Evolutionary conservation across 2,329 filamentous ascomycete genomes (phyloP), one percentile per base, ranked within the genome.

Genomic region (Curvularia verruculosa): DNA sequence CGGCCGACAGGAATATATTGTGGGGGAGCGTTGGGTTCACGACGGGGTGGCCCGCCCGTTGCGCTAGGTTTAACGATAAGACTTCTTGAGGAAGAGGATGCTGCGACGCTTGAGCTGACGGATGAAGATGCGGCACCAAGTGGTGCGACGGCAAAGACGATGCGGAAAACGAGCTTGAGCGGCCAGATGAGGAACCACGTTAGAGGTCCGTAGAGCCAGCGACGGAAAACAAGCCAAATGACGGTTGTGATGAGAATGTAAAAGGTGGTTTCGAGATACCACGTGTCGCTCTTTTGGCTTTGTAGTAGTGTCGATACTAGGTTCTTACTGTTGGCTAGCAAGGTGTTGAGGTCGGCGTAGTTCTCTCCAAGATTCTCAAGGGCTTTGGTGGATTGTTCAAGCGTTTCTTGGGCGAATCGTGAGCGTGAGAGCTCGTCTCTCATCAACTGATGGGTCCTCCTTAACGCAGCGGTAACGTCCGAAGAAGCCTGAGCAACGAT

Each of bases 271-370:
- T 95, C 90, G 31, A 99, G 84, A 74, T 99, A 99, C 95, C 95
- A 99, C 2, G 93, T 97, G 74, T 99, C 95, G 64, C 89, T 95
- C 82, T 99, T 99, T 73, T 96, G 92, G 62, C 91, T 95, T 59
- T 87, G 86, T 45, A 98, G 80, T 44, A 99, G 81, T 18, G 91
- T 91, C 6, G 87, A 86, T 7, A 97, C 85, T 18, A 99, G 81
- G 53, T 87, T 88, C 63, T 86, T 85, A 44, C 90, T 93, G 54
- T 85, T 89, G 2, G 85, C 82, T 36, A 99, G 83, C 71, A 97
- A 84, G 12, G 85, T 85, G 67, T 94, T 91, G 5, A 98, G 85
- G 48, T 87, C 87, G 19, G 83, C 87, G 78, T 99, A 99, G 36
- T 86, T 89, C 68, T 96, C 89, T 3, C 89, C 87, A 1, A 99